Base-by-base conservation (phyloP, 768 basidiomycete genomes). In the Suillus paluster region DNA sequence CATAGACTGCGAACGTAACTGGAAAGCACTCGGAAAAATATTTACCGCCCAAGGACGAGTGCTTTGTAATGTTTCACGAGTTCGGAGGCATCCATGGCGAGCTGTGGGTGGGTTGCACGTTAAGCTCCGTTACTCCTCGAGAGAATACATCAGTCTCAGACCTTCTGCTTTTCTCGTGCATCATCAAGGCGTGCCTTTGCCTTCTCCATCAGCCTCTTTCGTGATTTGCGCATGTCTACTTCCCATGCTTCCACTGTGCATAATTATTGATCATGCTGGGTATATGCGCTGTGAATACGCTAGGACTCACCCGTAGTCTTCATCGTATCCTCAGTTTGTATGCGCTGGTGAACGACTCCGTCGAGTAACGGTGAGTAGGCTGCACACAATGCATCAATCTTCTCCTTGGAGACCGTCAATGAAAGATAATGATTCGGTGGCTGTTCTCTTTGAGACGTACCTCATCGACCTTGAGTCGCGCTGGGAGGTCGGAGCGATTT, bases 31-130 rank as follows among this genome's bases (percentile, higher is more conserved):
- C 14, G 23, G 17, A 55, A 12, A 8, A 10, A 4, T n/a, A 11
- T 55, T 39, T 17, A 55, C 17, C 19, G 5, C 19, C 70, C 58
- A 46, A 70, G 64, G 50, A 81, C 59, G 23, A 75, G 64, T 50
- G 79, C 72, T 62, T 81, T 81, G 60, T 79, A 81, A 60, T 79
- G 73, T 50, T 74, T 80, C 67, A 81, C 77, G 54, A 79, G 68
- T 21, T 72, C 75, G 33, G 73, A 68, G 10, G 80, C 77, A 63
- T 81, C 79, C 48, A 68, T 69, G 8, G 72, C 76, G 30, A 81
- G 67, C 78, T 80, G 53, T 48, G 23, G 41, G 30, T 34, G 27
- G 53, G 49, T 17, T 59, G 48, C 46, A 25, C 52, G 33, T 61
- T 30, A 41, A 59, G 50, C 27, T 44, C 10, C 6, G 25, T 19